Evolutionary conservation across 1,139 yeast genomes (phyloP), one percentile per base, ranked within the genome.

Genomic region (Yamadazyma triangularis): DNA sequence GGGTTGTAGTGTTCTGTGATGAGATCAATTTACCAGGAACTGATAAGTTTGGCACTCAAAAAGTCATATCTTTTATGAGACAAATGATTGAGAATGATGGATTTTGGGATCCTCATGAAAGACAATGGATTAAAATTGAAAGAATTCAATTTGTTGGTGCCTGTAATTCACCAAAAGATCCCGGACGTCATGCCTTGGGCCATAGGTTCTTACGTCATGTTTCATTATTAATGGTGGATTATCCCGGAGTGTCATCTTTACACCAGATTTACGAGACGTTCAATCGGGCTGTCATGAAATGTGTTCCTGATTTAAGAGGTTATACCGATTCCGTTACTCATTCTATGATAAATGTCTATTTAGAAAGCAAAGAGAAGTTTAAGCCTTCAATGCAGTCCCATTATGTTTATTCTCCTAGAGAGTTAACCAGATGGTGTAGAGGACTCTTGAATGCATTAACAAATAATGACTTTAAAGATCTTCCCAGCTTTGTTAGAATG

Each of bases 121-220:
- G 66, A 32, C 70, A 68, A 26, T 89, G 96, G 95, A 76, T 89
- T 1, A 44, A 62, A 0, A 40, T 87, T n/a, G 62, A 69, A 12
- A 71, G 77, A 31, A 66, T 91, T 24, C 94, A 84, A 48, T 73
- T 91, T 59, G 94, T 89, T 9, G 97, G 95, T 5, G 97, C 98
- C 0, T 91, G 97, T 53, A 91, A 91, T 48, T 91, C 96, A 1
- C 81, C 96, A 0, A 66, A 78, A 2, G 95, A 86, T 53, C 75
- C 78, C 2, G 96, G 96, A 0, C 69, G 98, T 42, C 64, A 70
- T 12, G 54, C 52, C 3, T 52, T 91, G 22, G 61, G 78, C 1
- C 53, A 62, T n/a, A 61, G 96, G 31, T 81, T 89, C 47, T 55
- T 85, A 29, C 68, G 94, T 8, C 93, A 82, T 46, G 67, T 76